Percentiles rank a stretch among this genome's conserved stretches.
These are phyloP conservation scores for Posidonia australis DNA, from an alignment of 106 monocot species.

Conservation along the genomic window DNA sequence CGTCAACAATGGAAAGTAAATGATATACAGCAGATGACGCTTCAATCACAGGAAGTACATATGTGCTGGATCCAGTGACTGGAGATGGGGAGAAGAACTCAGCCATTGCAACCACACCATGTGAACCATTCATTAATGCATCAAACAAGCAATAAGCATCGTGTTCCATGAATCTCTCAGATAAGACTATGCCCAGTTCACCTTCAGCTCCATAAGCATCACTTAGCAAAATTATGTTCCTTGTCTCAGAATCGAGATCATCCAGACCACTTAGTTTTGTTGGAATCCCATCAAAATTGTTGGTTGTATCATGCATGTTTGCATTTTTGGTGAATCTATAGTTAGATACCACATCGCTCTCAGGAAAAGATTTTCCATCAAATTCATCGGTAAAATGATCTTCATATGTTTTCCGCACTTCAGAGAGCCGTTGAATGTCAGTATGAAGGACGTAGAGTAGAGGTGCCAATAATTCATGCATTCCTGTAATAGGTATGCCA, in stretches of 20 bases:
- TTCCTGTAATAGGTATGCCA: slow-evolving; percentile 31
- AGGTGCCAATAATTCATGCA: slow-evolving; percentile 90
- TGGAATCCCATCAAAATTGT: slow-evolving; percentile 10
- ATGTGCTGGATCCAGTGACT: slow-evolving; percentile 19
- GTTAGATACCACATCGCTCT: slow-evolving; percentile 27
- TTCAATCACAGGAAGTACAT: slow-evolving; percentile 51
- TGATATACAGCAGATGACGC: slow-evolving; percentile 57
- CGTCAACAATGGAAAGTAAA: slow-evolving; percentile 49
- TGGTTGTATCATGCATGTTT: slow-evolving; percentile 10
- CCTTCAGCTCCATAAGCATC: slow-evolving; percentile 96
- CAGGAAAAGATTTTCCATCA: slow-evolving; percentile 47
- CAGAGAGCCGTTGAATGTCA: slow-evolving; percentile 44
- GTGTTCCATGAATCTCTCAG: slow-evolving; percentile 92
- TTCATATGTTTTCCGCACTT: slow-evolving; percentile 41
- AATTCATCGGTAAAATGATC: slow-evolving; percentile 65
- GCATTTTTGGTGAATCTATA: slow-evolving; percentile 20
- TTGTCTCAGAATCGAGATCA: slow-evolving; percentile 72
- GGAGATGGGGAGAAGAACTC: slow-evolving; percentile 48
- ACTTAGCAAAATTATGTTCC: slow-evolving; percentile 52
- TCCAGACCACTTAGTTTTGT: slow-evolving; percentile 34
- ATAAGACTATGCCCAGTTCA: slow-evolving; percentile 72
- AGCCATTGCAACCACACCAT: slow-evolving; percentile 58
- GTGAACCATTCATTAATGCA: slow-evolving; percentile 55
- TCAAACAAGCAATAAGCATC: slow-evolving; percentile 95
- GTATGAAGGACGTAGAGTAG: slow-evolving; percentile 64